These are phyloP conservation scores for Phytophthora multivora DNA, from an alignment of 352 stramenopile genomes.

Conservation along the genomic window DNA sequence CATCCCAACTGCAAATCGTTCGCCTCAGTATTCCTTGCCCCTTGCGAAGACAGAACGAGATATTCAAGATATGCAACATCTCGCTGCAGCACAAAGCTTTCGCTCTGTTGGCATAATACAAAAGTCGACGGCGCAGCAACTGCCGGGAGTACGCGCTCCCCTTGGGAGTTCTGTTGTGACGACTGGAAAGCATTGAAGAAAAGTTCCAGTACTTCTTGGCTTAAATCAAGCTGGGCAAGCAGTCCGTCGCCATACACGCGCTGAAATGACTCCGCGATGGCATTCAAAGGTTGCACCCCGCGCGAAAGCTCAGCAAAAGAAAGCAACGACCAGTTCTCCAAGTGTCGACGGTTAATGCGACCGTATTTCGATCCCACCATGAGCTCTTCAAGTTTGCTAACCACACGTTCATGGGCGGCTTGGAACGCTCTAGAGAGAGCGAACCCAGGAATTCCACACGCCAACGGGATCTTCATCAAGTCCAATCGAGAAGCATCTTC, in stretches of 20 bases:
- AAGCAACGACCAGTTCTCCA: conserved; percentile 81
- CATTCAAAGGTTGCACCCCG: conserved; percentile 43
- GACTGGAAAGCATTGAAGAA: conserved; percentile 44
- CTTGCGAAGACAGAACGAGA: conserved; percentile 40
- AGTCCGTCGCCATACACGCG: conserved; percentile 68
- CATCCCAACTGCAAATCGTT: conserved; percentile 39
- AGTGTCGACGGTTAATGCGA: conserved; percentile 70
- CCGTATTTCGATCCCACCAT: conserved; percentile 28
- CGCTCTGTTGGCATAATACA: conserved; percentile 60
- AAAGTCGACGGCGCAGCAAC: conserved; percentile 50
- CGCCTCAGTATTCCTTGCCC: conserved; percentile 6
- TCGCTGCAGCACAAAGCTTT: conserved; percentile 56
- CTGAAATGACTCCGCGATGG: conserved; percentile 62
- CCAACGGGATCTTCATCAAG: conserved; percentile 63
- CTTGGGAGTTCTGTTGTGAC: conserved; percentile 22
- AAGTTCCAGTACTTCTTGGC: conserved; percentile 35
- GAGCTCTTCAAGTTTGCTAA: conserved; percentile 35
- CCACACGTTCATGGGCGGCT: conserved; percentile 53
- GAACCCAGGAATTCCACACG: conserved; percentile 69
- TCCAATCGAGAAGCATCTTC: conserved; percentile 64
- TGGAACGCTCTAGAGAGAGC: conserved; percentile 71
- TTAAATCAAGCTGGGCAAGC: conserved; percentile 47
- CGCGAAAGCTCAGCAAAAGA: conserved; percentile 68
- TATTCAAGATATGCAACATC: conserved; percentile 73
- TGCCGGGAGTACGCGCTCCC: conserved; percentile 44